Base-by-base conservation (phyloP, 2,329 filamentous ascomycete genomes). In the Fusarium bactridioides region DNA sequence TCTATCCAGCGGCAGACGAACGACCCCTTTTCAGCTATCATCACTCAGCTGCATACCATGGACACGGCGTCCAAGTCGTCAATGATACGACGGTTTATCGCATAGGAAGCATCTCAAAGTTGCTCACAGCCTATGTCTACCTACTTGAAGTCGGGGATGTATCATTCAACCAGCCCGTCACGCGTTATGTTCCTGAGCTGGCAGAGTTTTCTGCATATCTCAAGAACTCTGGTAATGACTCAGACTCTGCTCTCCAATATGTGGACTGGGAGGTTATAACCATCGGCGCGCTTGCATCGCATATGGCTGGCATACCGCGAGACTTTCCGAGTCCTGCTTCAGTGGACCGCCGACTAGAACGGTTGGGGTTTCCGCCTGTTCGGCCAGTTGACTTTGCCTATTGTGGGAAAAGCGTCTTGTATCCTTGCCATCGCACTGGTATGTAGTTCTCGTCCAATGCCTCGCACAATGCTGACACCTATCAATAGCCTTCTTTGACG, bases 81-180 rank as follows among this genome's bases (percentile, higher is more conserved):
- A 15, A 69, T 16, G 53, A 67, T 12, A 11, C 62, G 3, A 44
- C 66, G 0, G 13, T 59, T 2, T 69, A 69, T 7, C 66, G 66
- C 3, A 31, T 69, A 2, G 66, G 66, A 7, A 69, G 66, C 25
- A 37, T 69, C 5, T 64, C 64, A 0, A 69, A 69, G 5, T 19
- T 69, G 6, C 23, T 69, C 3, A 53, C 51, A 0, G 25, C 56
- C 2, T 59, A 59, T n/a, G 21, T 51, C 13, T 59, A 59, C 16
- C 56, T 51, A 0, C 33, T 59, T 0, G 56, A 59, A 1, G 25
- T 40, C 0, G 43, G 56, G 7, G 56, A 59, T 1, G 21, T 21
- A 21, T 50, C 56, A 0, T 59, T 59, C 16, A 59, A 59, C 4
- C 21, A 59, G 4, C 56, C 56, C 1, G 9, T 59, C 12, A 59